Conservation (phyloP, 495 filamentous ascomycete genomes). For the Wilcoxina mikolae region DNA sequence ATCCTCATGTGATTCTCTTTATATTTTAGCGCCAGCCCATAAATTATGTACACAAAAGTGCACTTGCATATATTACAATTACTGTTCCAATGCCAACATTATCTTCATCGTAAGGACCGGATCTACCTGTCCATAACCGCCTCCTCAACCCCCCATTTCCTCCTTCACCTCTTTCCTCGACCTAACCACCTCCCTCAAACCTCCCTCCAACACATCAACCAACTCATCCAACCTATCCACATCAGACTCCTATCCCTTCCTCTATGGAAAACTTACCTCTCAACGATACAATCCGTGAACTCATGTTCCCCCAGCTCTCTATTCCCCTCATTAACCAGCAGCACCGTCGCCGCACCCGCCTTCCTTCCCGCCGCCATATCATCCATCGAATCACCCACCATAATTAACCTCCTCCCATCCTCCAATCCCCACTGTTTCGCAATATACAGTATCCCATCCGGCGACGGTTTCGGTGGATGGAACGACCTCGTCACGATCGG, state of each 20-base stretch:
- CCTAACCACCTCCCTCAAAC: conserved; percentile 38
- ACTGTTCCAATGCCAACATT: no score
- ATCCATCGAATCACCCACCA: conserved; percentile 71
- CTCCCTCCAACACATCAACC: conserved; percentile 51
- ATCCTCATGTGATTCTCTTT: no score
- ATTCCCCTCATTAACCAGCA: conserved; percentile 73
- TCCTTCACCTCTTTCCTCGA: not conserved
- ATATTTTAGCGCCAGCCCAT: no score
- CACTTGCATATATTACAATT: no score
- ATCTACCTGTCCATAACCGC: no score
- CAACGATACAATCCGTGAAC: conserved; percentile 48
- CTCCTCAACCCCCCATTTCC: no score
- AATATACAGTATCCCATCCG: conserved; percentile 76
- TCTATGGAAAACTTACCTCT: conserved; percentile 21
- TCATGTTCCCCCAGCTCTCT: conserved; percentile 54
- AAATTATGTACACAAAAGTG: no score
- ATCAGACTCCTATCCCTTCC: not conserved
- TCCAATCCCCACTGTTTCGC: conserved; percentile 49
- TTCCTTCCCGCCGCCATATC: conserved; percentile 79
- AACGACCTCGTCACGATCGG: conserved; percentile 82
- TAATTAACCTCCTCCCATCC: conserved; percentile 27
- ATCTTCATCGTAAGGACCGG: no score
- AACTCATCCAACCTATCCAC: conserved; percentile 48
- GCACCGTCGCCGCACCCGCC: conserved; percentile 77
- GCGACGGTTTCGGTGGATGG: conserved; percentile 71